Base-by-base conservation (phyloP, 2,329 filamentous ascomycete species). In the Penicillium sp. region DNA sequence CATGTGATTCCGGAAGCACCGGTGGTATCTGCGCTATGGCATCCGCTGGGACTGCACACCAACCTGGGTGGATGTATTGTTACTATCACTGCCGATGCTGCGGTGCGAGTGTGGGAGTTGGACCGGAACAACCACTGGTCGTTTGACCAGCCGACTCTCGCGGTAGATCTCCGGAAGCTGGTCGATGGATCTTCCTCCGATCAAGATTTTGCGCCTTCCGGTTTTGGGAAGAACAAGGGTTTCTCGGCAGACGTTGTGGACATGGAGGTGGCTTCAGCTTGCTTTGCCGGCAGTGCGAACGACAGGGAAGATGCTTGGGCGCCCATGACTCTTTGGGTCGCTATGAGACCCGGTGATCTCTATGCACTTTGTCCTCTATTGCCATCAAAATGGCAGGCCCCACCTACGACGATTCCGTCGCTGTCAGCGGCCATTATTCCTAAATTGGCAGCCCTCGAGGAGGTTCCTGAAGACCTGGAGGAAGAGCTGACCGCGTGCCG, bases 271-370 rank as follows among this genome's bases (percentile, higher is more conserved):
- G 88, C 89, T 3, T 84, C 90, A 2, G 89, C 90, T 35, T 87
- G 83, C 61, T 98, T 98, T 69, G 91, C 89, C 10, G 89, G 89
- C 17, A 71, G 63, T 35, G 78, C 76, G 7, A 70, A 65, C 39
- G 72, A 76, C 38, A 76, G 75, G 25, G 78, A 82, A 49, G 73
- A 80, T 56, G 77, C 78, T 2, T 98, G 93, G 93, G 86, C 89
- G 6, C 81, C 90, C 7, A 96, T 96, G 86, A 97, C 93, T 0
- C 74, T 98, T 8, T 98, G 91, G 87, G 73, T 97, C 36, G 89
- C 90, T n/a, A 98, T 96, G 86, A 81, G 81, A 25, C 86, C 88
- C 44, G 93, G 93, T 3, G 90, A 96, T 59, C 78, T 97, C 4
- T 98, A 98, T 59, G 90, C 91, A 2, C 72, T 98, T 7, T 96